Base-by-base conservation (phyloP, 345 rosid genomes). In the Excoecaria cochinchinensis region DNA sequence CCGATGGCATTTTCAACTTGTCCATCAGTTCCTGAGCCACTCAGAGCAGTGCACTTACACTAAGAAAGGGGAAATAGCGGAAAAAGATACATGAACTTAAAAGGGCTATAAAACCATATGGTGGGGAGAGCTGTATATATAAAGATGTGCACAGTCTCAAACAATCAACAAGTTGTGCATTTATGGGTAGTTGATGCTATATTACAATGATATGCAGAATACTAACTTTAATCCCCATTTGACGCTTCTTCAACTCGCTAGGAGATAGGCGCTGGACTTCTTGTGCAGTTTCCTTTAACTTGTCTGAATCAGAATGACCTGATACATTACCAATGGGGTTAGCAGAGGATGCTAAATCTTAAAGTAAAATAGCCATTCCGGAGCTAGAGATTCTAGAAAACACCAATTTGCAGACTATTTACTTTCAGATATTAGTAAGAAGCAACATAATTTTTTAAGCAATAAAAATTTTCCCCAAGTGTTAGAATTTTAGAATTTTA, bases 251-350 rank as follows among this genome's bases (percentile, higher is more conserved):
- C 17, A 95, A 81, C 76, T 93, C 99, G 66, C 76, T 76, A 46
- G 91, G 24, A 66, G 98, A 84, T 71, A 87, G 73, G 42, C 89
- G 87, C 79, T 90, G 87, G 10, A 84, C 84, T 81, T 88, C 94
- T 78, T 87, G 78, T 5, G 98, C 94, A 14, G 85, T 77, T 86
- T 91, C 91, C 85, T 93, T 95, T 10, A 95, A 74, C 71, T 89
- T 88, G 24, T 80, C 86, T 0, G 98, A 90, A 87, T 95, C 96
- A 57, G 99, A 95, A 77, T 92, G 92, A 76, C 98, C 98, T 95
- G 84, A 31, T 55, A 24, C 72, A 78, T 68, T 59, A 39, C 5
- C 48, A 63, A 53, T 11, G 0, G 5, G 46, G 22, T 36, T 55
- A 46, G 19, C 56, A 71, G 47, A 24, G 25, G 3, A 25, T 13